A percentile compares a stretch with the other conserved stretches of the same genome.
These are phyloP conservation scores for Oryza coarctata DNA, from an alignment of 176 grass and related monocot genomes.

Conservation along the genomic window DNA sequence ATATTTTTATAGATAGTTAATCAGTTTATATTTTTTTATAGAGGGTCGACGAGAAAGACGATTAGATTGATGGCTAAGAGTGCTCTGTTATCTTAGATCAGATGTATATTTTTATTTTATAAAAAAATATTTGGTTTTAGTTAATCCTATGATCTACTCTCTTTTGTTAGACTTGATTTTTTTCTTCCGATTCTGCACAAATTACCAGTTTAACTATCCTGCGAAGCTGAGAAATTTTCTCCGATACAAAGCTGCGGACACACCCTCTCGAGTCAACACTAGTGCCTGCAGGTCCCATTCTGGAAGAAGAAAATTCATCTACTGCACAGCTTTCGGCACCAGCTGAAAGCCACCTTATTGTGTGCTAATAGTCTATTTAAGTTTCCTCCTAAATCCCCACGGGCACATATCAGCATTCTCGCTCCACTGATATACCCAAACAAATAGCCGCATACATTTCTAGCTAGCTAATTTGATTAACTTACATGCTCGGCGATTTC, in stretches of 20 bases:
- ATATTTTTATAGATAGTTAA: too few species aligned
- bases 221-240: conserved; percentile 93
- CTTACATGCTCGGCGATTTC: neutral
- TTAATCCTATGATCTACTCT: too few species aligned
- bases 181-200: too few species aligned
- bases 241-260: conserved; percentile 40
- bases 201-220: conserved; percentile 42
- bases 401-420: neutral
- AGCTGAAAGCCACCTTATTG: conserved; percentile 26
- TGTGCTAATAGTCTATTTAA: neutral
- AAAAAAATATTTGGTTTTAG: too few species aligned
- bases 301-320: conserved; percentile 88
- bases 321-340: conserved; percentile 64
- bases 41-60: too few species aligned
- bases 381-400: neutral
- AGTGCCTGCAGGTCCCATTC: neutral
- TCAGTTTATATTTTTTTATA: too few species aligned
- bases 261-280: neutral
- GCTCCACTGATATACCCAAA: neutral
- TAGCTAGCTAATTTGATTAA: neutral
- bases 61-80: too few species aligned
- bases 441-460: neutral
- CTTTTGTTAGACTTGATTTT: too few species aligned
- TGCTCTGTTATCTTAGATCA: too few species aligned
- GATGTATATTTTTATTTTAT: too few species aligned